A percentile compares a stretch with the other conserved stretches of the same genome.
Conservation (phyloP, 495 filamentous ascomycete species). For the Lindgomyces ingoldianus region DNA sequence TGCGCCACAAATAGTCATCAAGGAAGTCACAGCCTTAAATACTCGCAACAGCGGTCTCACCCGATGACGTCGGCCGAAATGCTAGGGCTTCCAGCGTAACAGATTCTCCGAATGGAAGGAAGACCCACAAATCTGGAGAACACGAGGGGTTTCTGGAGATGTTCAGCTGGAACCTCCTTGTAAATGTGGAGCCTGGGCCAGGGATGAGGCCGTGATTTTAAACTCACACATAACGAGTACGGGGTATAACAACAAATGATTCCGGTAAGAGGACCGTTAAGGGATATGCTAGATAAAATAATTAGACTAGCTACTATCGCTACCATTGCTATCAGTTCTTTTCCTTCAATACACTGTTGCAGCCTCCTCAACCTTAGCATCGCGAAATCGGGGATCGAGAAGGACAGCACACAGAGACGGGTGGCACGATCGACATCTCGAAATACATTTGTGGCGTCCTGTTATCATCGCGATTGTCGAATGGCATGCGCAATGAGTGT, state of each 20-base stretch:
- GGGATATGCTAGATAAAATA: too few relatives aligned
- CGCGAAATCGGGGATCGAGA: too few relatives aligned
- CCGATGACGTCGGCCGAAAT: neutral
- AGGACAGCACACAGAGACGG: too few relatives aligned
- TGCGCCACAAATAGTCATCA: too few relatives aligned
- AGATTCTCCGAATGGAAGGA: neutral
- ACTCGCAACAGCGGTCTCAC: neutral
- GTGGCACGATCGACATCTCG: neutral
- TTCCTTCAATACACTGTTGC: too few relatives aligned
- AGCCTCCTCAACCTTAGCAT: too few relatives aligned
- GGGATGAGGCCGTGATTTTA: neutral
- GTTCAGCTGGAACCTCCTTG: slow-evolving; percentile 6
- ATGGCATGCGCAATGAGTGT: neutral
- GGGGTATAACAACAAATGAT: neutral
- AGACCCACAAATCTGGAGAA: neutral
- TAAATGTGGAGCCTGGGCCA: neutral
- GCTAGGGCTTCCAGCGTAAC: neutral
- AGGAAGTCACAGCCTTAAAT: neutral
- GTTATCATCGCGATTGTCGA: neutral
- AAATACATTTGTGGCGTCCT: neutral
- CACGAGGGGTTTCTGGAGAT: neutral
- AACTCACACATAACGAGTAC: neutral
- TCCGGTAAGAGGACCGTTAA: neutral
- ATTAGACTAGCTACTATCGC: too few relatives aligned
- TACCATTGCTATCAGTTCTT: too few relatives aligned